Evolutionary conservation across 371 early-diverging fungal genomes (phyloP).

Genomic region (Rhizopus arrhizus): DNA sequence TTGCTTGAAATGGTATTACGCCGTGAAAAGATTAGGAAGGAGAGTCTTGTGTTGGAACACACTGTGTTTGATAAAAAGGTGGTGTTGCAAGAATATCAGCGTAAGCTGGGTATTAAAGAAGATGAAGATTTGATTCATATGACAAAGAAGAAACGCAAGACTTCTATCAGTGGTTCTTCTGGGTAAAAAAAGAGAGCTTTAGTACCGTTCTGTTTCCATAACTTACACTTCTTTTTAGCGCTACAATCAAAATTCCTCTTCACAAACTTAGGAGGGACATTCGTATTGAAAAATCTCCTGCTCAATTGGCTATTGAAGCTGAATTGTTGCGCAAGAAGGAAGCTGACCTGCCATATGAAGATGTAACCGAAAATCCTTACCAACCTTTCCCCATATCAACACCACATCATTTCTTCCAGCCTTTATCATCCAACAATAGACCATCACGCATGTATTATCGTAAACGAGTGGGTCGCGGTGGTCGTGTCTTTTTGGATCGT

Average conservation of each 20-base stretch:
- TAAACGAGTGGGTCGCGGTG: conserved; percentile 65
- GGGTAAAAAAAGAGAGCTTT: conserved; percentile 24
- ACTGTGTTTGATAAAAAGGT: conserved; percentile 60
- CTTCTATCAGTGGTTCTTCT: conserved; percentile 29
- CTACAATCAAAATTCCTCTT: conserved; percentile 62
- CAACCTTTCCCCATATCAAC: conserved; percentile 48
- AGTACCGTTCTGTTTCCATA: background rate
- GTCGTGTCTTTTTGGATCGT: conserved; percentile 62
- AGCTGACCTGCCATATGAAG: conserved; percentile 59
- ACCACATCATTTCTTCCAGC: conserved; percentile 40
- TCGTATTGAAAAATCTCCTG: conserved; percentile 40
- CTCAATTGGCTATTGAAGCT: conserved; percentile 49
- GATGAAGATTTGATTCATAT: conserved; percentile 48
- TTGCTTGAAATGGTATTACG: conserved; percentile 80
- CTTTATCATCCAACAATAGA: conserved; percentile 19
- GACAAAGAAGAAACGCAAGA: conserved; percentile 44
- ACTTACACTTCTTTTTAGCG: conserved; percentile 27
- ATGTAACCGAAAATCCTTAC: conserved; percentile 58
- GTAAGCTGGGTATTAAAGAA: conserved; percentile 57
- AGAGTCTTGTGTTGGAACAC: conserved; percentile 69
- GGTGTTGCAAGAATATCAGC: conserved; percentile 57
- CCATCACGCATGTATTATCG: conserved; percentile 41
- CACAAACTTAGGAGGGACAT: conserved; percentile 44
- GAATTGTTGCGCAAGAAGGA: conserved; percentile 57
- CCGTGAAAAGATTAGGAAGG: conserved; percentile 76